These are phyloP conservation scores for Santalum album DNA, from an alignment of 164 flowering plant species.

Conservation along the genomic window DNA sequence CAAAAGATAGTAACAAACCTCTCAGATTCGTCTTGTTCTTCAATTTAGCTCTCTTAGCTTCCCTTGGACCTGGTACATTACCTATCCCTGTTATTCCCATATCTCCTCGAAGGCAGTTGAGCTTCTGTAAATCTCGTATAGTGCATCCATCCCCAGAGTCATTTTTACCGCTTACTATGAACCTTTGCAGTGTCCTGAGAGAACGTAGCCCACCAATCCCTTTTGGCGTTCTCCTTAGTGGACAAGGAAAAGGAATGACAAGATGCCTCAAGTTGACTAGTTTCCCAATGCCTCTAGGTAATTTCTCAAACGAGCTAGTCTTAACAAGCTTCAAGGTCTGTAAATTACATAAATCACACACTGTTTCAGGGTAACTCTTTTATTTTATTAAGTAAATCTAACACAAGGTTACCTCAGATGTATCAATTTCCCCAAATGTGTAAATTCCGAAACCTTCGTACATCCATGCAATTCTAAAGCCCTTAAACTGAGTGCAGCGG, in stretches of 20 bases:
- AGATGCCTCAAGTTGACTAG: constrained; percentile 2
- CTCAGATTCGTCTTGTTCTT: too few relatives aligned
- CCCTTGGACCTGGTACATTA: too few relatives aligned
- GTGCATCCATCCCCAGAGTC: too few relatives aligned
- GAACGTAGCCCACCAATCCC: not conserved
- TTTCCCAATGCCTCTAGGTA: not conserved
- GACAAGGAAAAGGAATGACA: not conserved
- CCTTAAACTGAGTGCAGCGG: too few relatives aligned
- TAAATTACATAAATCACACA: not conserved
- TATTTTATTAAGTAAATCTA: not conserved
- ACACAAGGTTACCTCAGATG: constrained; percentile 1
- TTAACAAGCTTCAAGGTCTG: not conserved
- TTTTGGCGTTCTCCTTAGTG: not conserved
- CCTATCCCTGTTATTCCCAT: too few relatives aligned
- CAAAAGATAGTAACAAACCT: too few relatives aligned
- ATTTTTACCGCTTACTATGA: too few relatives aligned
- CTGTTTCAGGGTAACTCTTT: not conserved
- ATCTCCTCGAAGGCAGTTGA: too few relatives aligned
- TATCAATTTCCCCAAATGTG: not conserved
- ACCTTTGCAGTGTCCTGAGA: not conserved
- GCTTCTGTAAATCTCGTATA: too few relatives aligned
- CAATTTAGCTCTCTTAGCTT: too few relatives aligned
- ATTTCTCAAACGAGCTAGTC: not conserved
- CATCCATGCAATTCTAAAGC: too few relatives aligned
- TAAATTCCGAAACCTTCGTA: too few relatives aligned